phyloP scores from a whole-genome alignment of 768 basidiomycete species.

The Daedaleopsis sinensis region DNA sequence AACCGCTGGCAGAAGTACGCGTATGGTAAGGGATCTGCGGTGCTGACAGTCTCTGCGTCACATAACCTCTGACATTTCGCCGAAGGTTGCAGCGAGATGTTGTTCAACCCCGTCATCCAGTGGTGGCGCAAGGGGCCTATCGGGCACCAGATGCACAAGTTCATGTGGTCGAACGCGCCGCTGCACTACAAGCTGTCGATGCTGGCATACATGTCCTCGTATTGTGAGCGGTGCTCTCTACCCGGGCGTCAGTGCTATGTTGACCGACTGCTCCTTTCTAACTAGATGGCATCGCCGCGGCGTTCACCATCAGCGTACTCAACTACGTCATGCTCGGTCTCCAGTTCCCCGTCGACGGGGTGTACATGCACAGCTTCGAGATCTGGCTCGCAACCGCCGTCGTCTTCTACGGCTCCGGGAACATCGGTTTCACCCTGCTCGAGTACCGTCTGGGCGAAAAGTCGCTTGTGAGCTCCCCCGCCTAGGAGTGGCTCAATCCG shows the following conservation, averaged over 20 bases:
- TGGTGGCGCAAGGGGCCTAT: slow-evolving; percentile 87
- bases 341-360: slow-evolving; percentile 71
- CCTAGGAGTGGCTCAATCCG: slow-evolving; percentile 9
- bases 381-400: slow-evolving; percentile 77
- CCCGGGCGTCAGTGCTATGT: background rate
- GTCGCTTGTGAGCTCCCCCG: slow-evolving; percentile 16
- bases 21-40: slow-evolving; percentile 50
- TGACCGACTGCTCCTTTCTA: background rate
- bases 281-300: slow-evolving; percentile 60
- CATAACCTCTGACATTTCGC: background rate
- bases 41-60: background rate
- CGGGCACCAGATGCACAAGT: slow-evolving; percentile 72
- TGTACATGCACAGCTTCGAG: slow-evolving; percentile 80
- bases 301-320: slow-evolving; percentile 65
- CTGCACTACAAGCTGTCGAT: slow-evolving; percentile 57
- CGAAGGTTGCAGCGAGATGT: slow-evolving; percentile 60
- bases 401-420: slow-evolving; percentile 80
- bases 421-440: slow-evolving; percentile 67
- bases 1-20: slow-evolving; percentile 93
- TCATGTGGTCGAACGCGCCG: slow-evolving; percentile 68
- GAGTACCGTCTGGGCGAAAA: slow-evolving; percentile 69
- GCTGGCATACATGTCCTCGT: slow-evolving; percentile 58
- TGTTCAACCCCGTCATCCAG: slow-evolving; percentile 81
- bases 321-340: slow-evolving; percentile 80
- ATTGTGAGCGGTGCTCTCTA: slow-evolving; percentile 40